Evolutionary conservation across 331 rosid species (phyloP).

Genomic region (Cucumis variabilis): DNA sequence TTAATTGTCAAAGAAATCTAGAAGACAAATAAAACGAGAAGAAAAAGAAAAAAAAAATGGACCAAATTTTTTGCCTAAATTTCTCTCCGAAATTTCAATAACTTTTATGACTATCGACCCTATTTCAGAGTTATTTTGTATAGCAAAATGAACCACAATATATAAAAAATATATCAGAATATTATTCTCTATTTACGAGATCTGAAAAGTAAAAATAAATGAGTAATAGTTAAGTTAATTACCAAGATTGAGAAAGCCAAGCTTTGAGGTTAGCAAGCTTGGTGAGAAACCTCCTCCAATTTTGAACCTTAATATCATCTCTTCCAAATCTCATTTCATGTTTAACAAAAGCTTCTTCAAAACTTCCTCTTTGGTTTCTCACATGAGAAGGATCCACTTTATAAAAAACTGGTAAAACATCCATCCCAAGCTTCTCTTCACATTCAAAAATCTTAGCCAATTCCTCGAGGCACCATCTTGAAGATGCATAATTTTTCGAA

Average conservation of each 20-base stretch:
- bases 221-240: too few relatives aligned
- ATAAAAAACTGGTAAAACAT: neutral
- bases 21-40: too few relatives aligned
- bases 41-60: too few relatives aligned
- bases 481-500: neutral
- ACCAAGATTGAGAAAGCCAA: neutral
- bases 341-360: neutral
- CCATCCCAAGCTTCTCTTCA: neutral
- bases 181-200: too few relatives aligned
- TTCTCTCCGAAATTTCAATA: too few relatives aligned
- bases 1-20: too few relatives aligned
- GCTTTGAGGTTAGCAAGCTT: neutral
- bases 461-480: neutral
- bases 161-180: too few relatives aligned
- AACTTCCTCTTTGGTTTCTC: neutral
- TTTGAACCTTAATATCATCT: neutral
- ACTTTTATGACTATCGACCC: too few relatives aligned
- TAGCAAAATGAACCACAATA: too few relatives aligned
- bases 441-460: neutral
- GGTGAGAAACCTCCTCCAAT: neutral
- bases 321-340: neutral
- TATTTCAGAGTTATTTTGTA: too few relatives aligned
- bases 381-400: neutral
- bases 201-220: too few relatives aligned
- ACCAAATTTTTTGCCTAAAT: too few relatives aligned